A percentile compares a stretch with the other conserved stretches of the same genome.
These are phyloP conservation scores for Exophiala sp. DNA, from an alignment of 2,329 filamentous ascomycete species.

Conservation along the genomic window DNA sequence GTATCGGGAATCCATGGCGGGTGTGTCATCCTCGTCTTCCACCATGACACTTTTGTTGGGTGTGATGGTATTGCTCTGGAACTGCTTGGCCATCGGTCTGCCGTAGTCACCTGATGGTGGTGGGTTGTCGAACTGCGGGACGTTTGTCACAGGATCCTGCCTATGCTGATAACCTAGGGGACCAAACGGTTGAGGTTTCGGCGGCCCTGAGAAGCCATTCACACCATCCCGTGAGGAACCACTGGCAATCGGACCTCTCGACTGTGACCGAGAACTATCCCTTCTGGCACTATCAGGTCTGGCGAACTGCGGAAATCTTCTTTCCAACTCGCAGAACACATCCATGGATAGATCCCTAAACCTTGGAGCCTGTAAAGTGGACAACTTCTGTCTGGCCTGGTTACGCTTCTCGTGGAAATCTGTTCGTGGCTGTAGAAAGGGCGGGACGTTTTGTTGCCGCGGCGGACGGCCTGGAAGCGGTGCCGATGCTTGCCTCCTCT, in stretches of 20 bases:
- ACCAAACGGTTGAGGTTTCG: constrained; percentile 25
- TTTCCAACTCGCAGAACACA: constrained; percentile 90
- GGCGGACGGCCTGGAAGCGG: constrained; percentile 35
- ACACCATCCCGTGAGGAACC: constrained; percentile 39
- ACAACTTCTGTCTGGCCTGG: constrained; percentile 91
- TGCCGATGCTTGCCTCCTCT: constrained; percentile 70
- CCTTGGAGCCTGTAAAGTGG: constrained; percentile 75
- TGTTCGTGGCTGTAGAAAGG: constrained; percentile 74
- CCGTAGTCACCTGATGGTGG: constrained; percentile 54
- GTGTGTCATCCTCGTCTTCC: constrained; percentile 78
- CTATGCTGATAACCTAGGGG: constrained; percentile 8
- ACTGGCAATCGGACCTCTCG: constrained; percentile 56
- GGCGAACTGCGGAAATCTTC: constrained; percentile 77
- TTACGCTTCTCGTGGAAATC: constrained; percentile 96
- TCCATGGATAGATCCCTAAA: constrained; percentile 92
- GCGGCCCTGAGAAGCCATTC: constrained; percentile 34
- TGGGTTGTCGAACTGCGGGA: constrained; percentile 21
- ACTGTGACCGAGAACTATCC: constrained; percentile 58
- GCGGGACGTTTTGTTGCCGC: constrained; percentile 49
- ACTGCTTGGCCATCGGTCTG: constrained; percentile 76
- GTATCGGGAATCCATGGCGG: constrained; percentile 51
- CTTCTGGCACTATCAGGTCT: constrained; percentile 62
- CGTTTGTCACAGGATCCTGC: constrained; percentile 14
- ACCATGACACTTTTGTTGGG: constrained; percentile 98
- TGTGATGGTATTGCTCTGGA: constrained; percentile 92